Base-by-base conservation (phyloP, 768 basidiomycete species). In the Auriscalpium vulgare region DNA sequence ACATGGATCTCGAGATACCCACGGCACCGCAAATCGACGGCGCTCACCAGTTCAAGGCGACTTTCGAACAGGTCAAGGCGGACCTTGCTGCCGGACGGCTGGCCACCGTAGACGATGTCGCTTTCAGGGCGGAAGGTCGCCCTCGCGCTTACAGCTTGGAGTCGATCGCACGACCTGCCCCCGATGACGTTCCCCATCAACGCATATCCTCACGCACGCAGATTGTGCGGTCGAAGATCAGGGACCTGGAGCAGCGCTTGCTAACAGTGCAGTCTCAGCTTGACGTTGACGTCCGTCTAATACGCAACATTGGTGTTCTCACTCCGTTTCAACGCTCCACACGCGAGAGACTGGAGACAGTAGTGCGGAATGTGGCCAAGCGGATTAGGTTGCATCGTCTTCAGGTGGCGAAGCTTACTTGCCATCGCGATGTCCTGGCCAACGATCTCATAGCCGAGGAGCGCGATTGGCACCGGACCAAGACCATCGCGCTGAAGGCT, bases 261-360 rank as follows among this genome's bases (percentile, higher is more conserved):
- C 67, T 72, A 14, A 67, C 74, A 2, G 74, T 75, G 29, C 80
- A 84, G 58, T 66, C 75, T 1, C 78, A 81, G 57, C 82, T 95
- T 21, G 82, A 87, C 50, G 69, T 78, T 10, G 81, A 87, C 59
- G 70, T 94, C 67, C 83, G 86, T 16, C 73, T 87, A 45, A 81
- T 87, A 19, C 85, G 88, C 44, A 95, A 95, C 63, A 77, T 97
- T 19, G 85, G 85, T 2, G 81, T 88, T 45, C 76, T 97, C 40
- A 87, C 91, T 14, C 95, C 97, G 3, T 95, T 98, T 69, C 90
- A 87, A 65, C 82, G 82, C 49, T 75, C 84, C 9, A 94, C 94
- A 4, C 82, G 94, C 48, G 88, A 91, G 59, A 80, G 85, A 47
- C 77, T 99, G 29, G 71, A 80, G 21, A 62, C 71, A 21, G 76